Conservation (phyloP, 2,329 filamentous ascomycete genomes). For the Trichoderma aggressivum region DNA sequence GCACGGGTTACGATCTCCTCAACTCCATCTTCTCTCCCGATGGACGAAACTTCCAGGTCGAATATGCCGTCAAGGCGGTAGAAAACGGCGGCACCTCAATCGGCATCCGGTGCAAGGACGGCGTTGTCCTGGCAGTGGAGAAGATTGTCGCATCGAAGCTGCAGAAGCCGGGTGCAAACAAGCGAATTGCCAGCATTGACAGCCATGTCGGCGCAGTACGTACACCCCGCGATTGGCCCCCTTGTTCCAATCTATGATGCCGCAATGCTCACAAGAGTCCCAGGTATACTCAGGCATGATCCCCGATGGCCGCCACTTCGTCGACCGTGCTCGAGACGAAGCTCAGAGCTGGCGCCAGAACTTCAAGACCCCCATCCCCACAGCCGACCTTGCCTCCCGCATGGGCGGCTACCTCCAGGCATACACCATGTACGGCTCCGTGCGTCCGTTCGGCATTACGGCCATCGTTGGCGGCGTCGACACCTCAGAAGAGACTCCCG, state of each 20-base stretch:
- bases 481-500: slow-evolving; percentile 76
- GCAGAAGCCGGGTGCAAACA: slow-evolving; percentile 91
- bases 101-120: slow-evolving; percentile 95
- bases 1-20: slow-evolving; percentile 97
- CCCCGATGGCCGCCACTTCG: slow-evolving; percentile 92
- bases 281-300: slow-evolving; percentile 92
- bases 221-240: slow-evolving; percentile 33
- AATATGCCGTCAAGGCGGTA: slow-evolving; percentile 98
- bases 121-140: slow-evolving; percentile 92
- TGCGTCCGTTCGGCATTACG: slow-evolving; percentile 94
- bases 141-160: slow-evolving; percentile 96
- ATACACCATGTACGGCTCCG: slow-evolving; percentile 95
- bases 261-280: slow-evolving; percentile 14
- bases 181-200: slow-evolving; percentile 93
- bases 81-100: slow-evolving; percentile 96
- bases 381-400: slow-evolving; percentile 80
- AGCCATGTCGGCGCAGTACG: slow-evolving; percentile 89
- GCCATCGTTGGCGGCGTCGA: slow-evolving; percentile 94
- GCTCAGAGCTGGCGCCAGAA: slow-evolving; percentile 84
- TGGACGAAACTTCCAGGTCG: slow-evolving; percentile 97
- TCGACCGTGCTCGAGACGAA: slow-evolving; percentile 91
- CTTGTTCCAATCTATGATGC: neutral
- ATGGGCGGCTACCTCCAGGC: slow-evolving; percentile 96
- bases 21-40: slow-evolving; percentile 99
- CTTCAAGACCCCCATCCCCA: slow-evolving; percentile 93